Evolutionary conservation across 306 rosid species (phyloP).

Genomic region (Gleditsia sinensis): DNA sequence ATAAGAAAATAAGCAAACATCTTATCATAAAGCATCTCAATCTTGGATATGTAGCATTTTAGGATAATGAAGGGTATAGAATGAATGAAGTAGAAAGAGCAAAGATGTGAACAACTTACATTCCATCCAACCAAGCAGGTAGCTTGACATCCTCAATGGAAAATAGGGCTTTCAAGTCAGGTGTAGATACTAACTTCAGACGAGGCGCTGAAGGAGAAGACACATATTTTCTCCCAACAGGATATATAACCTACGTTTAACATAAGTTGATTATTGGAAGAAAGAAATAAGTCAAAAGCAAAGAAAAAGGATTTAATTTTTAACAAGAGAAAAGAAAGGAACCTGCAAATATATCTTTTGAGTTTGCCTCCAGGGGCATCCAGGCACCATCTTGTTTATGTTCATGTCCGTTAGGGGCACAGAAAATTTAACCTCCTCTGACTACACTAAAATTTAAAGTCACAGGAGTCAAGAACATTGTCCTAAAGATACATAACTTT

Average conservation of each 20-base stretch:
- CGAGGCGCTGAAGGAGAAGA: constrained; percentile 85
- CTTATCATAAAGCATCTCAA: constrained; percentile 8
- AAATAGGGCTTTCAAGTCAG: constrained; percentile 67
- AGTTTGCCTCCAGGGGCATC: constrained; percentile 79
- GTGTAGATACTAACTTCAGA: constrained; percentile 56
- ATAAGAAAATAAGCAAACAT: constrained; percentile 33
- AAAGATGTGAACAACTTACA: constrained; percentile 58
- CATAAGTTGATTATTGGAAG: constrained; percentile 27
- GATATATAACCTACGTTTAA: constrained; percentile 69
- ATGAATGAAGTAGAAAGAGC: neutral
- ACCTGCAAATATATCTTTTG: constrained; percentile 95
- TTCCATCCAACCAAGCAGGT: constrained; percentile 87
- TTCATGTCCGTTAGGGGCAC: constrained; percentile 87
- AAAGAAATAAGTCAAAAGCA: constrained; percentile 2
- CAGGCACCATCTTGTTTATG: constrained; percentile 83
- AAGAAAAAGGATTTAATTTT: neutral
- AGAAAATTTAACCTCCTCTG: constrained; percentile 90
- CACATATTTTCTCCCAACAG: constrained; percentile 75
- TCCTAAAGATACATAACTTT: constrained; percentile 48
- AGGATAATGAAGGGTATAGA: neutral
- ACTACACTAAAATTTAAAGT: constrained; percentile 83
- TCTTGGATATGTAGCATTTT: neutral
- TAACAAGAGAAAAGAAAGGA: constrained; percentile 28
- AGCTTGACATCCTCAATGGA: constrained; percentile 87
- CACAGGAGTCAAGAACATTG: constrained; percentile 52